These are phyloP conservation scores for Madurella mycetomatis DNA, from an alignment of 2,329 filamentous ascomycete species.

Conservation along the genomic window DNA sequence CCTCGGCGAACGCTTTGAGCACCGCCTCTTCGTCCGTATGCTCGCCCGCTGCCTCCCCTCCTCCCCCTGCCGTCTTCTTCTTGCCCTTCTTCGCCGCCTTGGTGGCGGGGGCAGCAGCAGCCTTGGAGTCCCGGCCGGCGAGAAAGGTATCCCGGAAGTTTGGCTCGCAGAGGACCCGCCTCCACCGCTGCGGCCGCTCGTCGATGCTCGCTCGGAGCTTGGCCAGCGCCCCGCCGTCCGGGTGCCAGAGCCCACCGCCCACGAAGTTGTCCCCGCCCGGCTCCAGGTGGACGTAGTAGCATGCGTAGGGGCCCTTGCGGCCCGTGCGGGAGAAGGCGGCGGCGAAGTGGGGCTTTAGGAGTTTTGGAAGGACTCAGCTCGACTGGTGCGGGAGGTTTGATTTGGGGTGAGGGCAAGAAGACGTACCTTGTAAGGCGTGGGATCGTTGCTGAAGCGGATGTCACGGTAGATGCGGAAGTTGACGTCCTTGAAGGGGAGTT, in stretches of 20 bases:
- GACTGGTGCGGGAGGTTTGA: too few relatives aligned
- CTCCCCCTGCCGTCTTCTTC: background rate
- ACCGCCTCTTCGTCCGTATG: conserved; percentile 54
- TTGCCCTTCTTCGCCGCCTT: background rate
- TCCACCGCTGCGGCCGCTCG: conserved; percentile 64
- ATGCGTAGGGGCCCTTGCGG: conserved; percentile 80
- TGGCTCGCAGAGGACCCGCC: conserved; percentile 58
- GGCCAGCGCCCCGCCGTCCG: conserved; percentile 61
- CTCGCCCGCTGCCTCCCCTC: conserved; percentile 27
- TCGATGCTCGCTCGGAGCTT: conserved; percentile 72
- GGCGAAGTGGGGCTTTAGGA: conserved; percentile 66
- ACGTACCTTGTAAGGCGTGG: conserved; percentile 79
- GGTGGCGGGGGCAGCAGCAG: conserved; percentile 28
- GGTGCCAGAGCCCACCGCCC: conserved; percentile 79
- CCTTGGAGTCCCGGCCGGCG: conserved; percentile 30
- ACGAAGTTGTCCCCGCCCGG: conserved; percentile 63
- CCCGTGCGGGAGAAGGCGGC: conserved; percentile 85
- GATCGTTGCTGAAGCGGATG: conserved; percentile 77
- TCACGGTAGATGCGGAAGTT: conserved; percentile 87
- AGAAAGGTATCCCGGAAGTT: conserved; percentile 63
- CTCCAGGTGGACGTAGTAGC: conserved; percentile 82
- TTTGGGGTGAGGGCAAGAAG: conserved; percentile 10
- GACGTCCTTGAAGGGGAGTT: conserved; percentile 79
- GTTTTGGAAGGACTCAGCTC: background rate
- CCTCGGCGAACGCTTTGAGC: conserved; percentile 63